Base-by-base conservation (phyloP, 371 early-diverging fungal species). In the Syncephalastrum monosporum region DNA sequence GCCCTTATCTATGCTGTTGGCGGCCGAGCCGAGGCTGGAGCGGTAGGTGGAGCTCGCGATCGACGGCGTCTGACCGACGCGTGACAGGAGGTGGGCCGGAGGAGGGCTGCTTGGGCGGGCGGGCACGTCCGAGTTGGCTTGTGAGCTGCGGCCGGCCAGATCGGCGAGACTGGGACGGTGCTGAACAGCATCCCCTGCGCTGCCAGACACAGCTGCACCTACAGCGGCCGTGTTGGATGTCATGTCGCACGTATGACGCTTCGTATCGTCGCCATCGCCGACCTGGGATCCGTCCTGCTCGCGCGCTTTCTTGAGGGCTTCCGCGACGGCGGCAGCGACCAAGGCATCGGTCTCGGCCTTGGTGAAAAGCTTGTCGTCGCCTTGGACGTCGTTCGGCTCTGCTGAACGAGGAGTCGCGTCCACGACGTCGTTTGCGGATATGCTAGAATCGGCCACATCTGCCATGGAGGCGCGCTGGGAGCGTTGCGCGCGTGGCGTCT, bases 241-340 rank as follows among this genome's bases (percentile, higher is more conserved):
- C 61, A 68, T 49, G 27, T 70, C 68, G 42, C 68, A 68, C 2
- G 72, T 65, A 29, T 67, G 66, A 12, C 63, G 64, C 33, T 57
- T 62, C 19, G 52, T 14, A 42, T 44, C 54, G 8, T 58, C 67
- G 24, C 41, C 17, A 5, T 29, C 19, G 7, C 24, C 43, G 50
- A 8, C 42, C n/a, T 46, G 47, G 12, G 50, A 4, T 13, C 53
- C 57, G 47, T 47, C 15, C 25, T 63, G 41, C n/a, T 43, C 62
- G n/a, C 54, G 43, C 15, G 42, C 55, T 44, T 63, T 64, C 8
- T 64, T 57, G 24, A 73, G 16, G 5, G 73, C 74, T 6, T 52
- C 54, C 41, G 74, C 72, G 10, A 77, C 74, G 17, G 77, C 77
- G 45, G 74, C 60, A 16, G 67, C 74, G 56, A 77, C 59, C 56